Evolutionary conservation across 2,329 filamentous ascomycete genomes (phyloP).

Genomic region (Penicillium frequentans): DNA sequence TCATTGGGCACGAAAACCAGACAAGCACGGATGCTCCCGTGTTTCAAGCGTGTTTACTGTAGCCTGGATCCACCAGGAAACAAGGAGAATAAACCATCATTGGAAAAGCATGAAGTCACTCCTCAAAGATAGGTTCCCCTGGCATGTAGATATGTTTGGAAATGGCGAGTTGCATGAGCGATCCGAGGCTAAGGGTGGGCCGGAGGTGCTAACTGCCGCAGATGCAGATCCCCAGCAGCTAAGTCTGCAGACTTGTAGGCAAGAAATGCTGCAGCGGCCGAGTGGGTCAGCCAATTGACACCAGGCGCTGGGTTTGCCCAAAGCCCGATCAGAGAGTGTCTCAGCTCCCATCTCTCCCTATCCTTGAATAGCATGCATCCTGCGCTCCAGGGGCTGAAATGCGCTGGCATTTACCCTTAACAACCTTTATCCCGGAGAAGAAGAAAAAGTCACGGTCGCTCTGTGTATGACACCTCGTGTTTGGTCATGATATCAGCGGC

Average conservation of each 20-base stretch:
- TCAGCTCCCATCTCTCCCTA: background rate
- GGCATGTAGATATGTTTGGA: background rate
- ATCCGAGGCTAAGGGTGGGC: constrained; percentile 4
- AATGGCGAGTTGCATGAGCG: background rate
- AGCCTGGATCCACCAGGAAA: background rate
- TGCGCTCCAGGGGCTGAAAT: background rate
- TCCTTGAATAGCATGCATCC: background rate
- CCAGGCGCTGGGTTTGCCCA: background rate
- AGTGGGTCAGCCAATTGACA: background rate
- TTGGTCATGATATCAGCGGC: background rate
- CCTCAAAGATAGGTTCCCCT: background rate
- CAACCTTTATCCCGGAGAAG: background rate
- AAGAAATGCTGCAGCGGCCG: background rate
- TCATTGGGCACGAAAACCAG: constrained; percentile 13
- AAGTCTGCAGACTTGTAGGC: background rate
- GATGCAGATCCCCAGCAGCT: background rate
- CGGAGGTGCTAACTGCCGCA: constrained; percentile 5
- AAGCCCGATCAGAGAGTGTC: background rate
- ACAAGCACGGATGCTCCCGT: constrained; percentile 4
- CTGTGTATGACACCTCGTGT: background rate
- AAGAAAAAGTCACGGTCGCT: background rate
- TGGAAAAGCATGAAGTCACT: background rate
- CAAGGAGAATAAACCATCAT: background rate
- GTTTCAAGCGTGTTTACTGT: constrained; percentile 1
- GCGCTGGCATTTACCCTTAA: background rate